Evolutionary conservation across 1,284 basidiomycete genomes (phyloP), one percentile per base, ranked within the genome.

Genomic region (Rhodotorula sp.): DNA sequence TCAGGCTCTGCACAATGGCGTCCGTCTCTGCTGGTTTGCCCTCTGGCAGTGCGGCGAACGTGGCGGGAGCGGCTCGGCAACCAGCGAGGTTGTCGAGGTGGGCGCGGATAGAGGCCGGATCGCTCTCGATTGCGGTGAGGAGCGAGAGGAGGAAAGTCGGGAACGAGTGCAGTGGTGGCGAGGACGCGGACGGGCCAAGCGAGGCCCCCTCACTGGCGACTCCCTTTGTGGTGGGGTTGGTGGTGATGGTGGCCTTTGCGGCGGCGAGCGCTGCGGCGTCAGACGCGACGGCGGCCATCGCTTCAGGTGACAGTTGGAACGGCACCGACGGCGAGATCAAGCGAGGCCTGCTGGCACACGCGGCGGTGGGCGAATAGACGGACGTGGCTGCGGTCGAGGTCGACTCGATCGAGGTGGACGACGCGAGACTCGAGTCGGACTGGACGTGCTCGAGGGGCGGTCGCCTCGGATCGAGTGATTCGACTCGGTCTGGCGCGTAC

Each of bases 51-150:
- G 68, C 29, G 31, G 59, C 58, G 59, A 72, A 72, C 26, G 65
- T 64, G 1, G 77, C 71, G 0, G 72, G 71, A 2, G 74, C 71
- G 48, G 72, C 75, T 26, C 73, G 65, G 3, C 52, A 54, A 34
- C 66, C 67, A 8, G 69, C 67, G 61, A 73, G 65, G 70, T 71
- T 70, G 62, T 62, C 63, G 52, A 79, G 70, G 58, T 75, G 72
- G 14, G 62, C 26, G 12, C 70, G 70, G 59, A 75, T 67, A 80
- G 56, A 58, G 16, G 70, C 63, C 7, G 78, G 78, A 66, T 78
- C 72, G 8, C 66, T 58, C 69, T 80, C 68, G 72, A 79, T 61
- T 57, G 79, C 68, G 76, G 79, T 68, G 67, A 79, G 49, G 76
- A 81, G 72, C 48, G 76, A 56, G 74, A 79, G 64, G 70, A 78